Evolutionary conservation across 208 protist species (phyloP).

Genomic region (Acanthamoeba triangularis): DNA sequence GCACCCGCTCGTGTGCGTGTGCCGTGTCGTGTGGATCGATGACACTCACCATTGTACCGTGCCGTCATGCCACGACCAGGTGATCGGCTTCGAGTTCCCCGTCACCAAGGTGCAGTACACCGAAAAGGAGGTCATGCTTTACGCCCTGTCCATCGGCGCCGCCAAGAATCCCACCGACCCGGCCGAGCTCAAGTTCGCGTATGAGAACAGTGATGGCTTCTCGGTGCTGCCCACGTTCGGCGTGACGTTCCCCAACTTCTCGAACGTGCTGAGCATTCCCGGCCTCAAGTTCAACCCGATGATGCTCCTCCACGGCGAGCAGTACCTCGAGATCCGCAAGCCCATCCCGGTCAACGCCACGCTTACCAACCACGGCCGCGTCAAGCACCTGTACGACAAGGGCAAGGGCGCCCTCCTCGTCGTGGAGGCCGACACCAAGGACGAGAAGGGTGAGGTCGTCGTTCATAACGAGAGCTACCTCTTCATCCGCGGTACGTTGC

Average conservation of each 20-base stretch:
- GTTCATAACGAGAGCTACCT: constrained; percentile 28
- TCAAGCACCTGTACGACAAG: constrained; percentile 83
- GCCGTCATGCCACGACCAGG: neutral
- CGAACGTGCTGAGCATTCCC: constrained; percentile 74
- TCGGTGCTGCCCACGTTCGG: constrained; percentile 78
- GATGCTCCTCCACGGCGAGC: constrained; percentile 88
- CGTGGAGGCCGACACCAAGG: constrained; percentile 70
- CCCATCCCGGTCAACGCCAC: constrained; percentile 69
- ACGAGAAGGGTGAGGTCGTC: constrained; percentile 66
- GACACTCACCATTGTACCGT: too few relatives aligned
- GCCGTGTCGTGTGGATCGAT: neutral
- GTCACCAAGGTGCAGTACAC: constrained; percentile 43
- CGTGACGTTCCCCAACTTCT: constrained; percentile 79
- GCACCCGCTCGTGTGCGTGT: neutral
- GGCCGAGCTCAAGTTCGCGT: constrained; percentile 67
- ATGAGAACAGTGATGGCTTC: constrained; percentile 73
- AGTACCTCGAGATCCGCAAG: constrained; percentile 82
- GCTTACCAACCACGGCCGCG: constrained; percentile 69
- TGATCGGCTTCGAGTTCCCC: constrained; percentile 37
- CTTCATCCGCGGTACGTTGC: constrained; percentile 7
- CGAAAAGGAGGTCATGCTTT: constrained; percentile 76
- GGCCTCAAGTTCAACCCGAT: constrained; percentile 85
- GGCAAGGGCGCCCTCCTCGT: constrained; percentile 82
- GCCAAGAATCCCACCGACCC: constrained; percentile 10
- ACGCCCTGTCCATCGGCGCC: constrained; percentile 79